Base-by-base conservation (phyloP, 345 rosid genomes). In the rapeseed (Brassica napus) region DNA sequence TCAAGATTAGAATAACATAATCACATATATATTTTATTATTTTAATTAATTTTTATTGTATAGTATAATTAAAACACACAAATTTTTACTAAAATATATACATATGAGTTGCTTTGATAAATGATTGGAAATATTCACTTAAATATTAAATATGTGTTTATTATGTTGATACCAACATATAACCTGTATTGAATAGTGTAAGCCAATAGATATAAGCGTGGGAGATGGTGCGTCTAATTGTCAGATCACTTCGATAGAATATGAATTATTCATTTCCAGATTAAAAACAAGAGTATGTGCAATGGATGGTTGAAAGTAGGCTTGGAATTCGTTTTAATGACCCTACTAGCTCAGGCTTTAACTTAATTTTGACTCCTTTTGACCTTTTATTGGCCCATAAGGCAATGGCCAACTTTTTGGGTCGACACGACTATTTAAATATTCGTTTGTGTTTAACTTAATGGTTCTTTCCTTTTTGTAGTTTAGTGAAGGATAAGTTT, bases 331-430 rank as follows among this genome's bases (percentile, higher is more conserved):
- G 61, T 44, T 69, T 69, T 2, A 10, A 35, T 26, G 71, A 24
- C 81, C 75, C 71, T 77, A 77, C 75, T 62, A 70, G 75, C 65
- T 77, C 55, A 77, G 74, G 42, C 55, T 63, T 68, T 63, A 52
- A 57, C 80, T 77, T 70, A 49, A 18, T 58, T 10, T 70, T 70
- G 81, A 70, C 81, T 8, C 49, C 54, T 70, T 55, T 70, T 77
- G 80, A 77, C 80, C 54, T 69, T 21, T 32, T 32, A 4, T 62
- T 70, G 71, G 75, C 69, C 81, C 58, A 34, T 49, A 26, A 70
- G 16, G 31, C 57, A 42, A 52, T 52, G 42, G 42, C 71, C 32
- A 63, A 54, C 24, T 63, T 23, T 3, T 69, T 62, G 4, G 15
- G 80, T 76, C 62, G 60, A 76, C 62, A 68, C 44, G 73, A 32